These are phyloP conservation scores for Talaromyces proteolyticus DNA, from an alignment of 495 filamentous ascomycete species.

Conservation along the genomic window DNA sequence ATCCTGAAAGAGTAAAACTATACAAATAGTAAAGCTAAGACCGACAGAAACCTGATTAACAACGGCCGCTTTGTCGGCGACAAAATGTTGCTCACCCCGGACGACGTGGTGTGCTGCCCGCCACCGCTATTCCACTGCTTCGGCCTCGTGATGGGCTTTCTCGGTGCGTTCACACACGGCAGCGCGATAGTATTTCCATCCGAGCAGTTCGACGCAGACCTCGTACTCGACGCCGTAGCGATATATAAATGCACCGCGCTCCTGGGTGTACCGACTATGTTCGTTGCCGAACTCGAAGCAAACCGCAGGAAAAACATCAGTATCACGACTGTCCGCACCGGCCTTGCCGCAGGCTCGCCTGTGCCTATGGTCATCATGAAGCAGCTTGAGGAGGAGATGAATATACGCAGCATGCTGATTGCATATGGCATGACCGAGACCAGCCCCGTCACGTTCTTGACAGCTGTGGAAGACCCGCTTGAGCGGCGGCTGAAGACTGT, in stretches of 20 bases:
- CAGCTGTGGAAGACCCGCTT: background rate
- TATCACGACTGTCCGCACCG: too few relatives aligned
- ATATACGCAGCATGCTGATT: too few relatives aligned
- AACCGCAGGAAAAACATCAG: background rate
- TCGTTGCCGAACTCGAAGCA: conserved; percentile 6
- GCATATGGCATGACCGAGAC: conserved; percentile 1
- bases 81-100: background rate
- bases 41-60: conserved; percentile 1
- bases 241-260: conserved; percentile 3
- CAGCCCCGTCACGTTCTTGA: background rate
- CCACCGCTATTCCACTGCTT: conserved; percentile 11
- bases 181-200: conserved; percentile 3
- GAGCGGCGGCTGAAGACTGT: background rate
- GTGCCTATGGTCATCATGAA: background rate
- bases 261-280: conserved; percentile 10
- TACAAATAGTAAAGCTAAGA: too few relatives aligned
- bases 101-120: conserved; percentile 4
- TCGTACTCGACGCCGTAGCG: conserved; percentile 1
- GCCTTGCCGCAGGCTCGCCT: conserved; percentile 2
- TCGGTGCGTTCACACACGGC: conserved; percentile 7
- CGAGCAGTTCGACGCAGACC: conserved; percentile 6
- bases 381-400: background rate
- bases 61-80: background rate
- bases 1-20: too few relatives aligned
- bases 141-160: conserved; percentile 10